Conservation (phyloP, 2,329 filamentous ascomycete genomes). For the Colletotrichum sidae region DNA sequence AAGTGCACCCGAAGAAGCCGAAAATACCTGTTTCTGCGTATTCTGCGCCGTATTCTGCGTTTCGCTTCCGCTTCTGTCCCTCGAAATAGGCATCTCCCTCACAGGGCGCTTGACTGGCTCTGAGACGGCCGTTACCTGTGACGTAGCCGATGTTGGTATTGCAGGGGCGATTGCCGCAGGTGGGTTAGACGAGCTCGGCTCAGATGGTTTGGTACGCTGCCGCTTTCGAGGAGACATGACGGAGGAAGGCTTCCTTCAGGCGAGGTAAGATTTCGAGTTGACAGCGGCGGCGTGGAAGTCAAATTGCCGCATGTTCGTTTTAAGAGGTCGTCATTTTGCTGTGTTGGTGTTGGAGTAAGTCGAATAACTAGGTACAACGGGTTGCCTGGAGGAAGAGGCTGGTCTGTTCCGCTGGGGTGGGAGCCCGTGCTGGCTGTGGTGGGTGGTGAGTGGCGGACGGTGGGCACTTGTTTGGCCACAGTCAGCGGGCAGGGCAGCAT, state of each 20-base stretch:
- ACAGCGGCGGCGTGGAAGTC: constrained; percentile 18
- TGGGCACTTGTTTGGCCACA: background rate
- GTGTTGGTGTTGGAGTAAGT: constrained; percentile 21
- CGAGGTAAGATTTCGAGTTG: constrained; percentile 11
- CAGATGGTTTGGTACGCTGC: constrained; percentile 49
- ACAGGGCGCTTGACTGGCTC: constrained; percentile 29
- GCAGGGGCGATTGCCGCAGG: constrained; percentile 37
- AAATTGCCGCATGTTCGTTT: constrained; percentile 35
- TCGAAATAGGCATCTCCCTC: constrained; percentile 31
- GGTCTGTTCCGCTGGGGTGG: constrained; percentile 14
- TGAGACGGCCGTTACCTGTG: constrained; percentile 38
- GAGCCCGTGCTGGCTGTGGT: constrained; percentile 5
- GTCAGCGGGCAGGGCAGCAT: too few species aligned
- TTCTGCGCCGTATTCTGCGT: constrained; percentile 21
- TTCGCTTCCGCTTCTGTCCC: constrained; percentile 35
- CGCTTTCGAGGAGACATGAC: constrained; percentile 57
- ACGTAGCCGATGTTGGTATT: constrained; percentile 37
- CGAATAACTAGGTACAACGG: background rate
- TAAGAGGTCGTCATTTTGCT: constrained; percentile 15
- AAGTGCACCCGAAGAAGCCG: background rate
- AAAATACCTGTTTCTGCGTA: constrained; percentile 36
- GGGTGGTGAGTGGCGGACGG: background rate
- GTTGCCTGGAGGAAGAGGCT: constrained; percentile 23
- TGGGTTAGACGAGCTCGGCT: constrained; percentile 38
- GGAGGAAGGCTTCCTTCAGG: constrained; percentile 18